A percentile compares a stretch with the other conserved stretches of the same genome.
Evolutionary conservation across 192 early-diverging fungal species (phyloP).

Genomic region (Podila epigama): DNA sequence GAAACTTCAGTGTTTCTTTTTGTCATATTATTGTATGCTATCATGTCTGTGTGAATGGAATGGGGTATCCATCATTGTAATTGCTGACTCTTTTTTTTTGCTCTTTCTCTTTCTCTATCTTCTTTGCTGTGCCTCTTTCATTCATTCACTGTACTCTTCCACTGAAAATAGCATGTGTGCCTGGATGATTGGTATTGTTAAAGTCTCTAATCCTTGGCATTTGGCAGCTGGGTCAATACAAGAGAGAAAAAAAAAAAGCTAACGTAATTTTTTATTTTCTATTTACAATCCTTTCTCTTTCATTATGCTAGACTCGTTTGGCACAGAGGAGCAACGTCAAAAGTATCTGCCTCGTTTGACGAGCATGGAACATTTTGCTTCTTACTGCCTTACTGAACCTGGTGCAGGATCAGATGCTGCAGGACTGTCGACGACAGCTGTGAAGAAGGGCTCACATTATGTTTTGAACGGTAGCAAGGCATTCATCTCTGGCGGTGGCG

Average conservation of each 20-base stretch:
- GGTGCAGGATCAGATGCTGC: constrained; percentile 82
- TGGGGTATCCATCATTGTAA: too few species aligned
- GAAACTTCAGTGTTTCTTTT: too few species aligned
- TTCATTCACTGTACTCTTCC: not conserved
- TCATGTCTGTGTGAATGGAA: too few species aligned
- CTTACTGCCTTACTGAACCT: constrained; percentile 92
- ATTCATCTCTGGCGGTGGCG: constrained; percentile 79
- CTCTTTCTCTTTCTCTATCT: not conserved
- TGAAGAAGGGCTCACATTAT: constrained; percentile 87
- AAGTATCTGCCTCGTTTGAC: constrained; percentile 82
- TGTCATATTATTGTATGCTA: too few species aligned
- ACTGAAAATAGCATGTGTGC: constrained; percentile 49
- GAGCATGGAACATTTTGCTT: constrained; percentile 80
- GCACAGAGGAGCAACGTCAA: constrained; percentile 52
- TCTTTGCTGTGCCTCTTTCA: not conserved
- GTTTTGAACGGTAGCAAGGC: constrained; percentile 87
- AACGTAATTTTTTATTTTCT: not conserved
- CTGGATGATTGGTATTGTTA: constrained; percentile 62
- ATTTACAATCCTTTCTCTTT: not conserved
- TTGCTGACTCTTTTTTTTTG: too few species aligned
- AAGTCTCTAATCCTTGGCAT: too few species aligned
- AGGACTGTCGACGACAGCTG: constrained; percentile 74
- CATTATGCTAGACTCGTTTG: constrained; percentile 40
- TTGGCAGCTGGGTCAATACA: not conserved
- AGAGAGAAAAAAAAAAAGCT: not conserved